Base-by-base conservation (phyloP, 2,329 filamentous ascomycete species). In the Rosellinia necatrix region DNA sequence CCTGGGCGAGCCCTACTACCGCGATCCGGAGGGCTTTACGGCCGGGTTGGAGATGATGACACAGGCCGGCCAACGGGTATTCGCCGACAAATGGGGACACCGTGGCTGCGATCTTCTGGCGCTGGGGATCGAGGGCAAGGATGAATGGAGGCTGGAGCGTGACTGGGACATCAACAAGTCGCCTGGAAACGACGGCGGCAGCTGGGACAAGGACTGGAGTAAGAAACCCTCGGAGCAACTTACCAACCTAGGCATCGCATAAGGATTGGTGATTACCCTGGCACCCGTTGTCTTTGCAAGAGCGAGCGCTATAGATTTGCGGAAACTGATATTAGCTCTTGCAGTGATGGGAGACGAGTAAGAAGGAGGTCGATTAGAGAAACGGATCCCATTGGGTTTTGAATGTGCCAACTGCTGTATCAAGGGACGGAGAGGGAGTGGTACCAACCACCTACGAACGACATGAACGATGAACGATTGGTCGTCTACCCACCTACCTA, bases 1-100 rank as follows among this genome's bases (percentile, higher is more conserved):
- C 0, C 46, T 71, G 15, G 74, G 71, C 8, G 77, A 79, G 52
- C 76, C 77, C 1, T 79, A 73, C 61, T 76, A 77, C 64, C 66
- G 72, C 32, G 71, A 78, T 55, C 60, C 70, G 0, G 69, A 69
- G 8, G 76, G 74, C 1, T 75, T 76, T 60, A 65, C 69, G 13
- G 46, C 49, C 3, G 74, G 68, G 0, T 55, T 75, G n/a, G 53
- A 66, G 43, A 70, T 66, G 52, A 63, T 71, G 30, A 68, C 69
- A 32, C 71, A 75, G 24, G 66, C 71, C 49, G 74, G 74, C 3
- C 62, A 67, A 2, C 62, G 66, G 51, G 69, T 73, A 5, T 77
- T 71, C 52, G 68, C 72, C 2, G 66, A 71, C 30, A 77, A 77
- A 41, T 77, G 75, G 75, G 75, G 75, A 8, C 74, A 76, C 58